phyloP scores from a whole-genome alignment of 352 stramenopile genomes.

The Globisporangium echinulatum region DNA sequence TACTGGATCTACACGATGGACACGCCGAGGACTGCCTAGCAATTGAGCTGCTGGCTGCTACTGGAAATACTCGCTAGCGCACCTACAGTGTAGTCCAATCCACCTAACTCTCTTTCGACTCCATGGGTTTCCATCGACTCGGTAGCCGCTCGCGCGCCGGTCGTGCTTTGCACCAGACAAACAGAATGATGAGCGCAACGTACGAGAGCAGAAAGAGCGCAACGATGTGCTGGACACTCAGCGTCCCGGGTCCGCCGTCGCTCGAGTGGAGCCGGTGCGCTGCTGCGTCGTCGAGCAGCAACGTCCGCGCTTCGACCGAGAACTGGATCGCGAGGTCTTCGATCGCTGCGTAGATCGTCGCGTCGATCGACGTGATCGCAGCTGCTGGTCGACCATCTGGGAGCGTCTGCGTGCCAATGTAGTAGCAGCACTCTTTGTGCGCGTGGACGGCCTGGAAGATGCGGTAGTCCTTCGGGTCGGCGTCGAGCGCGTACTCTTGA shows the following conservation, averaged over 20 bases:
- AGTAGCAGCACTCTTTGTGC: slow-evolving; percentile 84
- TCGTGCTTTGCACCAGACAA: slow-evolving; percentile 74
- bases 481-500: slow-evolving; percentile 69
- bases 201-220: slow-evolving; percentile 59
- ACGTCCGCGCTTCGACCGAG: slow-evolving; percentile 56
- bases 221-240: slow-evolving; percentile 60
- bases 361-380: slow-evolving; percentile 54
- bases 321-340: slow-evolving; percentile 78
- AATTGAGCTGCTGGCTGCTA: too few species aligned
- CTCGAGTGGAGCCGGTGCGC: slow-evolving; percentile 16
- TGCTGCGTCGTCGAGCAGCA: slow-evolving; percentile 37
- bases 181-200: slow-evolving; percentile 57
- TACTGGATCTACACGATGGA: too few species aligned
- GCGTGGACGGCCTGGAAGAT: slow-evolving; percentile 80
- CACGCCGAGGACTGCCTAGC: too few species aligned
- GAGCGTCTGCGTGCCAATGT: slow-evolving; percentile 69
- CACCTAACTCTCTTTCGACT: slow-evolving; percentile 56
- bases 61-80: too few species aligned
- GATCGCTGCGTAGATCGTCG: slow-evolving; percentile 71
- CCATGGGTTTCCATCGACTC: slow-evolving; percentile 73
- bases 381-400: slow-evolving; percentile 60
- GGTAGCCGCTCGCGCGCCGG: slow-evolving; percentile 66
- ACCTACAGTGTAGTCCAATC: too few species aligned
- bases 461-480: slow-evolving; percentile 64
- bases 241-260: slow-evolving; percentile 22